phyloP scores from a whole-genome alignment of 345 rosid species.

The Raphanus sativus region DNA sequence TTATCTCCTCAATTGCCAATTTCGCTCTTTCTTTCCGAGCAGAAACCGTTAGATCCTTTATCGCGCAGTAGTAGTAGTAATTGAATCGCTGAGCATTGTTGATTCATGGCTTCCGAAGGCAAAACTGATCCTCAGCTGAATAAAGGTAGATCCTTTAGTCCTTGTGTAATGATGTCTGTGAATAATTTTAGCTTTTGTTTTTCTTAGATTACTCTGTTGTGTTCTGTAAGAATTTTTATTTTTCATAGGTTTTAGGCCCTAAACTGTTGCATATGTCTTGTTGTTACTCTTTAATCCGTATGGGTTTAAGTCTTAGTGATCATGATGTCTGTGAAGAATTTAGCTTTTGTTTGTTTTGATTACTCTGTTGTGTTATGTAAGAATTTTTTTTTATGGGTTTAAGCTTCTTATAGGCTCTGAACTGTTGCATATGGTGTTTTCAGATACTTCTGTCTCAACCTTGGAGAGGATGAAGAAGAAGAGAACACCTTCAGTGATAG shows the following conservation, averaged over 20 bases:
- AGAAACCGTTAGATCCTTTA: constrained; percentile 51
- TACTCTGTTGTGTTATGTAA: not conserved
- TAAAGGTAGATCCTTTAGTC: constrained; percentile 48
- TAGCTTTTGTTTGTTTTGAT: not conserved
- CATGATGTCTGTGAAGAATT: not conserved
- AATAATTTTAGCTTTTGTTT: not conserved
- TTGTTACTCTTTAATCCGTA: not conserved
- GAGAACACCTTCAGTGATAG: constrained; percentile 74
- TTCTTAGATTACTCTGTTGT: not conserved
- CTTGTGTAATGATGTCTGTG: not conserved
- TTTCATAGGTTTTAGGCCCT: not conserved
- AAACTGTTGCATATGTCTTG: not conserved
- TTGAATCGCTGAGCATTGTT: constrained; percentile 28
- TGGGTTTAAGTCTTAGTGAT: not conserved
- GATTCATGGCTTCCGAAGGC: constrained; percentile 60
- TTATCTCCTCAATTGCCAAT: constrained; percentile 69
- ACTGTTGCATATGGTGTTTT: constrained; percentile 15
- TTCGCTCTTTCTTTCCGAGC: constrained; percentile 52
- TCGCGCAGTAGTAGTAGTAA: constrained; percentile 3
- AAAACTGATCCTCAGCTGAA: constrained; percentile 68
- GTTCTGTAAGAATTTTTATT: not conserved
- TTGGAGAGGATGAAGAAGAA: constrained; percentile 47
- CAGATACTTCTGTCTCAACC: constrained; percentile 45
- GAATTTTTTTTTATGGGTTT: not conserved
- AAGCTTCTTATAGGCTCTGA: not conserved